phyloP scores from a whole-genome alignment of 257 asterid species.

The Eustoma russellianum region DNA sequence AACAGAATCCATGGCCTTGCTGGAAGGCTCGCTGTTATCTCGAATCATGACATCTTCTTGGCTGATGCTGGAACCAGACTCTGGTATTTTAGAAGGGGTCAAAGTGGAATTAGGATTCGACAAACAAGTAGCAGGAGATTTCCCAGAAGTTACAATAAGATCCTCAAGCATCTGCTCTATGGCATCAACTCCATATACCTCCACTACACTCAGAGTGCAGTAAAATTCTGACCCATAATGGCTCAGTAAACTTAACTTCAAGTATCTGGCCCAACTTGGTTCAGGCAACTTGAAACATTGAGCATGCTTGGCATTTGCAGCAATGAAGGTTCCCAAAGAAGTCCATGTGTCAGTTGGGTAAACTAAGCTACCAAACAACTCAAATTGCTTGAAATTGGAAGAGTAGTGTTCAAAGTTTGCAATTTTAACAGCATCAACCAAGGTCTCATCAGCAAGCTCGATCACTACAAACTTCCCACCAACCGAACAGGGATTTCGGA shows the following conservation, averaged over 20 bases:
- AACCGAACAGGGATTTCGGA: constrained; percentile 80
- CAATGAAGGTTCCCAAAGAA: constrained; percentile 57
- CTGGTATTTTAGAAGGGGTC: constrained; percentile 29
- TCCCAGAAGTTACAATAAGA: constrained; percentile 60
- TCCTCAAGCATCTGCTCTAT: constrained; percentile 96
- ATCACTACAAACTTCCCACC: constrained; percentile 59
- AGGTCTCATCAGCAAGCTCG: constrained; percentile 81
- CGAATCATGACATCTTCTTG: constrained; percentile 21
- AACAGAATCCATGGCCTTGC: constrained; percentile 26
- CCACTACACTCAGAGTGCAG: constrained; percentile 77
- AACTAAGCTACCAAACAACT: constrained; percentile 62
- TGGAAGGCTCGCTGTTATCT: constrained; percentile 21
- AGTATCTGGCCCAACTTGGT: constrained; percentile 85
- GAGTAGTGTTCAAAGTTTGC: constrained; percentile 93
- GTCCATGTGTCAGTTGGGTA: constrained; percentile 80
- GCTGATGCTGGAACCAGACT: constrained; percentile 23
- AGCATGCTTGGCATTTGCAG: constrained; percentile 76
- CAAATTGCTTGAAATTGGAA: constrained; percentile 76
- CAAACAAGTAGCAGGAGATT: constrained; percentile 20
- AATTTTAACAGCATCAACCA: constrained; percentile 76
- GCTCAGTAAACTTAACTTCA: constrained; percentile 61
- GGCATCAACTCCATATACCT: constrained; percentile 96
- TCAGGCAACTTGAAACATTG: constrained; percentile 79
- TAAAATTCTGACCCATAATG: constrained; percentile 96
- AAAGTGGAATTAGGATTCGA: constrained; percentile 40